Percentiles rank a stretch among this genome's conserved stretches.
Evolutionary conservation across 208 protist genomes (phyloP).

Genomic region (Leishmania turanica): DNA sequence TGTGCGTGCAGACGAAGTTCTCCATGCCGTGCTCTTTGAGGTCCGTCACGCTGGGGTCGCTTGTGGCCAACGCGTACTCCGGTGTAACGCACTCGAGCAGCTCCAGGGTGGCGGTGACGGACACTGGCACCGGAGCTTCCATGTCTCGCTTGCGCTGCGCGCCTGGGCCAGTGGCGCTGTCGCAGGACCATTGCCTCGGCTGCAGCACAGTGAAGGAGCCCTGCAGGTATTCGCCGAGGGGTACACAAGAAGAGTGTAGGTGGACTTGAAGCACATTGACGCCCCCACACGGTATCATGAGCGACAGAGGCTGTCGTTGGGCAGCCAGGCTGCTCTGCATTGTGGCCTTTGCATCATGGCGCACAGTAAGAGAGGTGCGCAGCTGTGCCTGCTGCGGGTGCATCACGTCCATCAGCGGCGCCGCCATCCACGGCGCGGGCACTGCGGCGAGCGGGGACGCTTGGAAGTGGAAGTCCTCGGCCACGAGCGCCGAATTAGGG

Average conservation of each 20-base stretch:
- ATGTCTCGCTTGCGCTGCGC: not conserved
- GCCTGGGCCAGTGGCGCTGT: not conserved
- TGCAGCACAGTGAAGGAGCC: slow-evolving; percentile 35
- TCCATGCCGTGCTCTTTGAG: slow-evolving; percentile 26
- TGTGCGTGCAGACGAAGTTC: slow-evolving; percentile 28
- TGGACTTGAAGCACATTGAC: slow-evolving; percentile 31
- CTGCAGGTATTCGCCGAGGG: slow-evolving; percentile 42
- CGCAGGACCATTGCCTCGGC: not conserved
- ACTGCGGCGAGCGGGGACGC: slow-evolving; percentile 32
- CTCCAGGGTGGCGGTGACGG: slow-evolving; percentile 23
- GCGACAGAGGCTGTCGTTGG: slow-evolving; percentile 33
- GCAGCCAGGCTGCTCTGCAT: slow-evolving; percentile 19
- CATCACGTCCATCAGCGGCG: slow-evolving; percentile 32
- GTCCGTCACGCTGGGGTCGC: slow-evolving; percentile 17
- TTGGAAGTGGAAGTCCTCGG: slow-evolving; percentile 35
- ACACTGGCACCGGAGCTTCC: slow-evolving; percentile 24
- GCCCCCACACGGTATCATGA: slow-evolving; percentile 30
- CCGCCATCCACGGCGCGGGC: slow-evolving; percentile 34
- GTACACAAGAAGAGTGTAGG: slow-evolving; percentile 38
- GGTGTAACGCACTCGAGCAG: slow-evolving; percentile 32
- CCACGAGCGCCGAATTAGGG: slow-evolving; percentile 12
- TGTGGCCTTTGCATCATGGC: slow-evolving; percentile 15
- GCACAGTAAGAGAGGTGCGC: slow-evolving; percentile 24
- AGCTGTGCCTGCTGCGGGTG: slow-evolving; percentile 32
- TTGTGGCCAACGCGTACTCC: slow-evolving; percentile 21